Conservation (phyloP, 1,139 yeast genomes). For the Pichia sp. region DNA sequence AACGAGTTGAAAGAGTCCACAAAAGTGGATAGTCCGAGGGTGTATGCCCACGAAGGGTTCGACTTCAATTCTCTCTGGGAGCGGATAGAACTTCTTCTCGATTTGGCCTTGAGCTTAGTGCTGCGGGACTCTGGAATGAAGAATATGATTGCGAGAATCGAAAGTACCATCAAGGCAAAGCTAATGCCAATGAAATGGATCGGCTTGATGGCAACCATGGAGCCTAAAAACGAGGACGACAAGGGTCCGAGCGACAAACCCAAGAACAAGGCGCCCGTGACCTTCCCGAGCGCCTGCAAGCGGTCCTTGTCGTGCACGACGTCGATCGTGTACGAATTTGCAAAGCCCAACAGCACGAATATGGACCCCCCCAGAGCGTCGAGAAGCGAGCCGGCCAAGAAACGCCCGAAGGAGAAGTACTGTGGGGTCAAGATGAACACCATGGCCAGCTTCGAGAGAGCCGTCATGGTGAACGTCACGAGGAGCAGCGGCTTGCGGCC, state of each 20-base stretch:
- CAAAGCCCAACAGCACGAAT: conserved; percentile 46
- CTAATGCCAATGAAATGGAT: conserved; percentile 6
- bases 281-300: conserved; percentile 51
- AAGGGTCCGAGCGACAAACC: conserved; percentile 68
- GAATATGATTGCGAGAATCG: conserved; percentile 36
- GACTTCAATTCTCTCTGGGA: conserved; percentile 22
- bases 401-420: conserved; percentile 35
- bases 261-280: conserved; percentile 53
- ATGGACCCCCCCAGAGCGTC: conserved; percentile 56
- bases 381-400: conserved; percentile 39
- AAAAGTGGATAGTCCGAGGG: conserved; percentile 17
- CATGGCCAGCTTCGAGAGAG: conserved; percentile 32
- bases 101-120: conserved; percentile 41
- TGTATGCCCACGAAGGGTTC: conserved; percentile 11
- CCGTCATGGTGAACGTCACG: conserved; percentile 32
- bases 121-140: conserved; percentile 60
- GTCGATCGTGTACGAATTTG: conserved; percentile 62
- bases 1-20: conserved; percentile 45
- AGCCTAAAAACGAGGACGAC: conserved; percentile 41
- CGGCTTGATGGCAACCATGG: background rate
- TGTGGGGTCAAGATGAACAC: conserved; percentile 35
- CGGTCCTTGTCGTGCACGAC: conserved; percentile 54
- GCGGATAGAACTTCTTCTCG: conserved; percentile 38
- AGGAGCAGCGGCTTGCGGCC: conserved; percentile 55
- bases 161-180: conserved; percentile 14